Evolutionary conservation across 2,329 filamentous ascomycete genomes (phyloP).

Genomic region (Botrytis pseudocinerea): DNA sequence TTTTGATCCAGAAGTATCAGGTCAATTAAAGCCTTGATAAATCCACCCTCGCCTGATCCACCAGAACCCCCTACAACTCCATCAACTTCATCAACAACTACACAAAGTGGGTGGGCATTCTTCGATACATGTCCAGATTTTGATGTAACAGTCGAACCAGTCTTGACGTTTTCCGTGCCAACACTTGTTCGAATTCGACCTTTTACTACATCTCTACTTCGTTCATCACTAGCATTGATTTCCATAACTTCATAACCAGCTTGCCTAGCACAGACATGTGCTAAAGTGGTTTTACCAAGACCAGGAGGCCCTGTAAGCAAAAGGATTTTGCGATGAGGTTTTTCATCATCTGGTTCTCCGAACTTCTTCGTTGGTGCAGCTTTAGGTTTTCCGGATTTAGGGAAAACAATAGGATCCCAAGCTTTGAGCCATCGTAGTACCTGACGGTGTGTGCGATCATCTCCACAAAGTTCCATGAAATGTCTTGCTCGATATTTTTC

Average conservation of each 20-base stretch:
- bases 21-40: conserved; percentile 92
- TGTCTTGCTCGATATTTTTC: conserved; percentile 93
- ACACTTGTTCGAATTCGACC: conserved; percentile 88
- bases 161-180: conserved; percentile 90
- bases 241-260: conserved; percentile 96
- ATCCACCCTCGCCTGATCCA: conserved; percentile 82
- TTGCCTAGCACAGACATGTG: conserved; percentile 92
- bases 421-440: conserved; percentile 91
- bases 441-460: conserved; percentile 87
- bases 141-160: conserved; percentile 57
- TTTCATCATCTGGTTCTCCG: conserved; percentile 63
- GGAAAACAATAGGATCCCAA: conserved; percentile 93
- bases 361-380: conserved; percentile 46
- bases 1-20: conserved; percentile 83
- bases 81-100: conserved; percentile 95
- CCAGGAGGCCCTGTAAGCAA: conserved; percentile 90
- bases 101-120: conserved; percentile 81
- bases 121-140: conserved; percentile 61
- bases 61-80: conserved; percentile 83
- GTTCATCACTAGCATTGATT: conserved; percentile 96
- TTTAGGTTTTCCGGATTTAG: conserved; percentile 61
- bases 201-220: conserved; percentile 85
- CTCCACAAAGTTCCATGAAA: conserved; percentile 91
- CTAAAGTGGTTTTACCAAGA: conserved; percentile 91
- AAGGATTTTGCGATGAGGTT: conserved; percentile 80